Evolutionary conservation across 2,329 filamentous ascomycete species (phyloP), one percentile per base, ranked within the genome.

Genomic region (Aotearoamyces nothofagi): DNA sequence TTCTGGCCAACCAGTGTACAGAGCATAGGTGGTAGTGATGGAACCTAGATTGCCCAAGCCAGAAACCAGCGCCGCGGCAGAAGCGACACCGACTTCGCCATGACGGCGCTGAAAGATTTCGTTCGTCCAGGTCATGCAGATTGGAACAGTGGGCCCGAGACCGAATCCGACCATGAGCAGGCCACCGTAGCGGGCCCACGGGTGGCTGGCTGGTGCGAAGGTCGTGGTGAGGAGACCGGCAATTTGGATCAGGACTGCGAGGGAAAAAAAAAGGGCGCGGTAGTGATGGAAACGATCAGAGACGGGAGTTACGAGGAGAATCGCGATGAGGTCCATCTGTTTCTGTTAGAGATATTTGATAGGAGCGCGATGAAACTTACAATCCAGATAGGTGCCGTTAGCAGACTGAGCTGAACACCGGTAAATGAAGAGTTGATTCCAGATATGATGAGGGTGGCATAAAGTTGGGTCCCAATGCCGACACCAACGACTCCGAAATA

Each of bases 401-500:
- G 63, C 44, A 93, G 57, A 55, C 79, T 87, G 37, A 92, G 64
- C 39, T 81, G 63, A 16, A 92, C 67, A 15, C 71, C 71, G 3
- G 69, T 81, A 33, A 92, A 72, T 0, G 56, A 56, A 1, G 80
- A 70, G 46, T 86, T 73, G 45, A 90, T 90, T 7, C 73, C 69
- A 10, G 69, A 64, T 43, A 93, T 90, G 43, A 93, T 92, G 39
- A 92, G 71, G 3, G 77, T 87, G 17, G 78, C 81, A 47, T 93
- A 93, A 26, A 80, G 70, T 54, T 92, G 83, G 1, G 82, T 84
- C 24, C 83, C 84, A 37, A 92, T 92, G 6, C 84, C 84, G 3
- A 92, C 84, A 13, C 84, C 84, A 1, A 93, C 84, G 3, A 93
- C 84, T 12, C 84, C 84, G 55, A 93, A 92, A 55, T 93, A 93